Evolutionary conservation across 2,329 filamentous ascomycete genomes (phyloP).

Genomic region (Fusarium redolens): DNA sequence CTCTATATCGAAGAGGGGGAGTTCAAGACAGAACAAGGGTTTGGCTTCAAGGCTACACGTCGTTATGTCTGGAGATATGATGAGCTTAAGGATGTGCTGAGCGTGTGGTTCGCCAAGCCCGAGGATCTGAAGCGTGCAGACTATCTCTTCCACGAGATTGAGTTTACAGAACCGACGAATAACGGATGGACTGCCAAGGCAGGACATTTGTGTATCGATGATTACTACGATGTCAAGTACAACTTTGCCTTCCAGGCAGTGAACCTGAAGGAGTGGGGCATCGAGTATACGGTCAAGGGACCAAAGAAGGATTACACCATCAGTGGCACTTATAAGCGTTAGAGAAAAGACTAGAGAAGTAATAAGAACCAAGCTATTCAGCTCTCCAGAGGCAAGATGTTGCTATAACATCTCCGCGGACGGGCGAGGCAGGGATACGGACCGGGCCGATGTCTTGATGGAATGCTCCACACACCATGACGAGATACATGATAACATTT

Average conservation of each 20-base stretch:
- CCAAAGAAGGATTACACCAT: conserved; percentile 80
- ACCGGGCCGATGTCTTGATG: conserved; percentile 7
- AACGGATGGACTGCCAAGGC: conserved; percentile 72
- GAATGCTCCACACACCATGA: conserved; percentile 4
- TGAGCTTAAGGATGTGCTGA: conserved; percentile 68
- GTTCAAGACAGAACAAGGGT: conserved; percentile 67
- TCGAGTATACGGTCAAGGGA: conserved; percentile 74
- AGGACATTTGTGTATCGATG: conserved; percentile 76
- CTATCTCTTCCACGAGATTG: conserved; percentile 80
- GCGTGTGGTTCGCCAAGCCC: conserved; percentile 78
- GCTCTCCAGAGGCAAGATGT: too few relatives aligned
- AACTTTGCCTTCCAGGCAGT: conserved; percentile 72
- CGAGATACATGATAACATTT: background rate
- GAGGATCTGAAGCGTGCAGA: conserved; percentile 72
- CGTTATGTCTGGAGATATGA: conserved; percentile 81
- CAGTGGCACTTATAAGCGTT: conserved; percentile 62
- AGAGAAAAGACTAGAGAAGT: background rate
- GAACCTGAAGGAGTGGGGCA: conserved; percentile 66
- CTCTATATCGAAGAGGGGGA: conserved; percentile 76
- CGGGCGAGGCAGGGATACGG: background rate
- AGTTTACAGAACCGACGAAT: conserved; percentile 60
- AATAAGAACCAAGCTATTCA: background rate
- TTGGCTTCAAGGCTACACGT: conserved; percentile 69
- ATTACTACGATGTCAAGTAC: conserved; percentile 78
- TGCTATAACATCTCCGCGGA: background rate